Evolutionary conservation across 2,329 filamentous ascomycete genomes (phyloP), one percentile per base, ranked within the genome.

Genomic region (Diaporthe sp.): DNA sequence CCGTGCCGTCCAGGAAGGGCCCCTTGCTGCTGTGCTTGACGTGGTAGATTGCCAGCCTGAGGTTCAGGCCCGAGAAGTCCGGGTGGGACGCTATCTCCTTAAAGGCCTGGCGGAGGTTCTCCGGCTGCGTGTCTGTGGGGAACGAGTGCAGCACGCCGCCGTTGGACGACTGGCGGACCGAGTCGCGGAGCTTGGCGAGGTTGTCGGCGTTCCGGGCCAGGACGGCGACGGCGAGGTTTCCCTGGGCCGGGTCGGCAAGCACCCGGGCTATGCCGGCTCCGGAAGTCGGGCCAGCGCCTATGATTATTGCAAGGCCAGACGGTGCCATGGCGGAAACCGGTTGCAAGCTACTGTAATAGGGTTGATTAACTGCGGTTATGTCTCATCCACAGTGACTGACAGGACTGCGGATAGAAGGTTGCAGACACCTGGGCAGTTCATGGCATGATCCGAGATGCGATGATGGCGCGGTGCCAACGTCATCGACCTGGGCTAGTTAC

Each of bases 191-290:
- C 25, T 82, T 83, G 61, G 82, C 79, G 55, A 89, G 83, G 13
- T 83, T 83, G 66, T 88, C 86, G 27, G 82, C 81, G 39, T 85
- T 84, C 6, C 88, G 85, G 10, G 88, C 87, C 58, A 90, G 84
- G 10, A 90, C 83, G 22, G 88, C 88, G 12, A 91, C 86, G 32
- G 88, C 88, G 61, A 89, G 83, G 78, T 90, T 90, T 44, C 88
- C 88, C 39, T 89, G 85, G 0, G 82, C 81, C 1, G 86, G 85
- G 61, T 83, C 80, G 3, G 88, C 87, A 51, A 91, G 85, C 47
- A 89, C 84, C 27, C 88, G 84, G 30, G 88, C 87, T n/a, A 91
- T 91, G 55, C 89, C 89, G 15, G 87, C 86, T 15, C 88, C 88
- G 81, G 88, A 80, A n/a, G 77, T 80, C 12, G 86, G 86, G 61